Percentiles rank a stretch among this genome's conserved stretches.
These are phyloP conservation scores for Wakefieldia striispora DNA, from an alignment of 768 basidiomycete species.

Conservation along the genomic window DNA sequence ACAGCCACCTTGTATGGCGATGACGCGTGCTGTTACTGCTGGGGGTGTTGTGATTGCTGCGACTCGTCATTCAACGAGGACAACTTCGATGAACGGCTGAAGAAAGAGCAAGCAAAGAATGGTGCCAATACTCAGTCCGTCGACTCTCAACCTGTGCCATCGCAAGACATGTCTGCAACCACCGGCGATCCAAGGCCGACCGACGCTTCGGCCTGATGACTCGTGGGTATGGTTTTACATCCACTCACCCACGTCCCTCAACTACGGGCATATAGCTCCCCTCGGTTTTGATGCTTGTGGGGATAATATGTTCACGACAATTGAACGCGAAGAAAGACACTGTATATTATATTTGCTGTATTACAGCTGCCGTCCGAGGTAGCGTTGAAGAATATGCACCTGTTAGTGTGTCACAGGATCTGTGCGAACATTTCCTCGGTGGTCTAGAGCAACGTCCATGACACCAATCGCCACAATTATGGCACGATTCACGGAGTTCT, in stretches of 20 bases:
- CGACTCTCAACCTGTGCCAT: conserved; percentile 22
- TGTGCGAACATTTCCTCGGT: neutral
- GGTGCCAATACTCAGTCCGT: conserved; percentile 9
- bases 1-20: conserved; percentile 23
- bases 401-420: neutral
- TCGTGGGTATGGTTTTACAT: neutral
- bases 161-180: conserved; percentile 16
- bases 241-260: neutral
- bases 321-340: too few relatives aligned
- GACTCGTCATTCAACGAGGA: conserved; percentile 30
- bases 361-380: too few relatives aligned
- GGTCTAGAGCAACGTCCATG: neutral
- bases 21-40: conserved; percentile 17
- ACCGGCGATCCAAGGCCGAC: conserved; percentile 1
- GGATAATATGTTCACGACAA: too few relatives aligned
- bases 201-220: neutral
- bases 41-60: conserved; percentile 28
- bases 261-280: neutral
- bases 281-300: too few relatives aligned
- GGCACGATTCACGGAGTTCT: neutral
- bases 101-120: conserved; percentile 20
- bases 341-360: too few relatives aligned
- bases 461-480: neutral
- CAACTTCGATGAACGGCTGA: conserved; percentile 30
- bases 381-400: too few relatives aligned